Evolutionary conservation across 768 basidiomycete genomes (phyloP), one percentile per base, ranked within the genome.

Genomic region (Phylloporus sp.): DNA sequence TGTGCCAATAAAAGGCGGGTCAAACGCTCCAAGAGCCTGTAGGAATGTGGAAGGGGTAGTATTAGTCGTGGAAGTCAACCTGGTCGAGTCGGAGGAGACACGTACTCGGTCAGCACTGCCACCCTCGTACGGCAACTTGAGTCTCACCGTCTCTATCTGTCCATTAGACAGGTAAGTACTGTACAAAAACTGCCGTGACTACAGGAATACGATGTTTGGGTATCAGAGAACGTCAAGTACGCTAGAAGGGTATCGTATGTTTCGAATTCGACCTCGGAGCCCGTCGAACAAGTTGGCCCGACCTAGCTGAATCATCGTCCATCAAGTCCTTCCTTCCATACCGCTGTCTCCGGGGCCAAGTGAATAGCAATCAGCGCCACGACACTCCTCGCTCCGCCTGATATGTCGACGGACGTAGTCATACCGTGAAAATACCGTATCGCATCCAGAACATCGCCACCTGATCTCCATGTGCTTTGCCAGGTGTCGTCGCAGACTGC

Each of bases 361-460:
- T 23, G 20, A 24, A 11, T 20, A 36, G 29, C 18, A 45, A 12
- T 35, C 22, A 16, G 49, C 55, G 15, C 49, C 55, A 28, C 24
- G 56, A 40, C 44, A 49, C n/a, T 20, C 44, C 35, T 47, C 2
- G 34, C 20, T 49, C 29, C 42, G 29, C 39, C 24, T 57, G 39
- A 49, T 53, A 29, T 58, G 56, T 46, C 22, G 49, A 0, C 50
- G 56, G 24, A 35, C 47, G 15, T 43, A 58, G 31, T 53, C 57
- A n/a, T 24, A 24, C 18, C 47, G 46, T 12, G 55, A 42, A 36
- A 58, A 53, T 20, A 43, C 20, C 24, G 9, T 28, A 32, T 53
- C 34, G 7, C 50, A 57, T 15, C 24, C 32, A 26, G 56, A 58
- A 16, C 56, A 58, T 31, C 56, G 31, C 57, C 51, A 58, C 20